phyloP scores from a whole-genome alignment of 345 rosid species.

The Microthlaspi erraticum region DNA sequence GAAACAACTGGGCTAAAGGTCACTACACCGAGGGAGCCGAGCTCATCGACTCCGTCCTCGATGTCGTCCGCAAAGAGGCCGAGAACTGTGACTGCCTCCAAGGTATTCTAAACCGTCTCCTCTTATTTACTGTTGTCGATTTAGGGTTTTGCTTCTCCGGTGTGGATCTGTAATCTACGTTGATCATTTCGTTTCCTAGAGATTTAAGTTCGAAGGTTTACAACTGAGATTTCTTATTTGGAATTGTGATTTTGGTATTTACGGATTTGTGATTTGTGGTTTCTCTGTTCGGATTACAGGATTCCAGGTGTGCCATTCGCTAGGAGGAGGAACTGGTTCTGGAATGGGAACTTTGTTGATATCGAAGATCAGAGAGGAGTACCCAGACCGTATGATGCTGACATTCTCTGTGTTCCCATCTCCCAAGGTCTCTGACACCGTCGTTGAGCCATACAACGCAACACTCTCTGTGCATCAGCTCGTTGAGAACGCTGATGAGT shows the following conservation, averaged over 20 bases:
- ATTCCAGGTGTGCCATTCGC: slow-evolving; percentile 69
- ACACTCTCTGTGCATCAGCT: slow-evolving; percentile 67
- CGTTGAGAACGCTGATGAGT: slow-evolving; percentile 67
- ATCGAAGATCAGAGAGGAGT: slow-evolving; percentile 70
- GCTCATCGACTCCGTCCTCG: slow-evolving; percentile 64
- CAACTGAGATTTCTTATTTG: neutral
- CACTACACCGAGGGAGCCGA: slow-evolving; percentile 73
- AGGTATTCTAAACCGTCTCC: slow-evolving; percentile 36
- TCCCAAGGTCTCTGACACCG: slow-evolving; percentile 68
- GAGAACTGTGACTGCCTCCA: slow-evolving; percentile 74
- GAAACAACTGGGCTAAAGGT: slow-evolving; percentile 71
- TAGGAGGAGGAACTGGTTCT: slow-evolving; percentile 70
- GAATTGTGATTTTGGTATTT: neutral
- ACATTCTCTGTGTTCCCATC: slow-evolving; percentile 71
- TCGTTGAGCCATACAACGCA: slow-evolving; percentile 69
- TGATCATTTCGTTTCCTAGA: neutral
- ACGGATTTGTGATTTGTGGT: neutral
- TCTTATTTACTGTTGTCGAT: neutral
- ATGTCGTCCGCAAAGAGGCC: slow-evolving; percentile 67
- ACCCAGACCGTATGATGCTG: slow-evolving; percentile 71
- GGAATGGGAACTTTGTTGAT: slow-evolving; percentile 74
- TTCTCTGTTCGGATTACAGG: slow-evolving; percentile 35
- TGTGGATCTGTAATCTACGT: neutral
- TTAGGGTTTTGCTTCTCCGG: slow-evolving; percentile 3
- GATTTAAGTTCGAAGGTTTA: neutral